Percentiles rank a stretch among this genome's conserved stretches.
phyloP scores from a whole-genome alignment of 2,329 filamentous ascomycete genomes.

The Aspergillus ibericus region DNA sequence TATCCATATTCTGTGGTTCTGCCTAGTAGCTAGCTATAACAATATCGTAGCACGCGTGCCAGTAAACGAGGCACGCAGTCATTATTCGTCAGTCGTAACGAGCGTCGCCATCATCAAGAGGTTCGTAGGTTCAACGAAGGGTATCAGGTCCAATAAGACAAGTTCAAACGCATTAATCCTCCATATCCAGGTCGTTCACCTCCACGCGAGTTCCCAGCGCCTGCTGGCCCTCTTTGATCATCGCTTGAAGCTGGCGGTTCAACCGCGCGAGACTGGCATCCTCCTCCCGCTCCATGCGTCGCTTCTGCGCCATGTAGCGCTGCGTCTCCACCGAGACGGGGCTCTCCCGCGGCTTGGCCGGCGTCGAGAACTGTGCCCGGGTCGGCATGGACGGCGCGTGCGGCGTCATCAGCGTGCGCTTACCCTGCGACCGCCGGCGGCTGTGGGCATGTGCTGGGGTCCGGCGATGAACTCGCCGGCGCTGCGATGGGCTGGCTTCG shows the following conservation, averaged over 20 bases:
- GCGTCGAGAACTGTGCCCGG: constrained; percentile 25
- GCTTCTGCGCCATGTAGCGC: constrained; percentile 68
- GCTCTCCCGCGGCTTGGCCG: constrained; percentile 30
- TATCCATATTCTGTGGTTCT: neutral
- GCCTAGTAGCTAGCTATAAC: neutral
- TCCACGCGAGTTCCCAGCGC: constrained; percentile 76
- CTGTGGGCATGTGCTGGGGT: constrained; percentile 15
- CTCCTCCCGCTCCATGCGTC: constrained; percentile 72
- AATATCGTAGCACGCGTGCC: neutral
- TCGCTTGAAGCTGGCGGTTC: constrained; percentile 74
- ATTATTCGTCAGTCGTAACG: neutral
- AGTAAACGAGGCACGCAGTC: neutral
- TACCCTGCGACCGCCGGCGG: constrained; percentile 22
- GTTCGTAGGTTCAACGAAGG: neutral
- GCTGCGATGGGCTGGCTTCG: constrained; percentile 25
- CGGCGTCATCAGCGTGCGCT: constrained; percentile 22
- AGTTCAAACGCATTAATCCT: constrained; percentile 23
- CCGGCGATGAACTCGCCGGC: constrained; percentile 15
- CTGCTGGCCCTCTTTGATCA: constrained; percentile 87
- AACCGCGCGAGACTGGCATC: constrained; percentile 78
- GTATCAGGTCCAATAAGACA: neutral
- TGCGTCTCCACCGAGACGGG: constrained; percentile 62
- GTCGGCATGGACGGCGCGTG: constrained; percentile 26
- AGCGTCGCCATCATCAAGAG: neutral
- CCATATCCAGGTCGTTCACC: constrained; percentile 53